Conservation (phyloP, 495 filamentous ascomycete species). For the Geoglossum glabrum region DNA sequence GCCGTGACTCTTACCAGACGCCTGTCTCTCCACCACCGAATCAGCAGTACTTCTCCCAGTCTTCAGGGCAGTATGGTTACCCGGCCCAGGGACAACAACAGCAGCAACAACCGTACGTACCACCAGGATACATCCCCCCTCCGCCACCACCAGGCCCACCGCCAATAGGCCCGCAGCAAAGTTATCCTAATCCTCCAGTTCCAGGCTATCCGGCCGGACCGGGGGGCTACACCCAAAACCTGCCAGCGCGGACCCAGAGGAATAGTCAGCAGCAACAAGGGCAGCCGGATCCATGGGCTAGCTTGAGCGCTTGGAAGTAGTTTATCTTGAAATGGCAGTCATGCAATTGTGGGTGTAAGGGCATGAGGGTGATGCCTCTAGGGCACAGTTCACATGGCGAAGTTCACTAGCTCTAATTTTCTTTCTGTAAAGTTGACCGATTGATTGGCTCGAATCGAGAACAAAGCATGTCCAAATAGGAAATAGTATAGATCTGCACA, state of each 20-base stretch:
- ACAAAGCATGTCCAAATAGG: neutral
- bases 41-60: slow-evolving; percentile 14
- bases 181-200: slow-evolving; percentile 23
- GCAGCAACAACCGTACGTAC: slow-evolving; percentile 28
- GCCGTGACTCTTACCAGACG: slow-evolving; percentile 4
- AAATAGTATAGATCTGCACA: neutral
- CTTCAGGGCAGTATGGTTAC: slow-evolving; percentile 10
- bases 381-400: neutral
- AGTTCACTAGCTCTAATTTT: slow-evolving; percentile 1
- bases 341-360: neutral
- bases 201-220: slow-evolving; percentile 35
- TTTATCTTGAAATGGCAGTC: neutral
- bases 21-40: neutral
- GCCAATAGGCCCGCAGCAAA: slow-evolving; percentile 50
- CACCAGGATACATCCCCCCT: slow-evolving; percentile 73
- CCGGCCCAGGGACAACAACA: slow-evolving; percentile 10
- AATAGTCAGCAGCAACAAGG: slow-evolving; percentile 26
- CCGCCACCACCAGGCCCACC: slow-evolving; percentile 75
- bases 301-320: slow-evolving; percentile 69
- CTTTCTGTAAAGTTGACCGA: neutral
- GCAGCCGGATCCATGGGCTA: slow-evolving; percentile 62
- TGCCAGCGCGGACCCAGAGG: slow-evolving; percentile 21
- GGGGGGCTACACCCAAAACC: slow-evolving; percentile 35
- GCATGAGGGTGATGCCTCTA: neutral
- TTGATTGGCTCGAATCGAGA: neutral